Percentiles rank a stretch among this genome's conserved stretches.
Conservation (phyloP, 169 alveolate genomes). For the Fabrea salina region DNA sequence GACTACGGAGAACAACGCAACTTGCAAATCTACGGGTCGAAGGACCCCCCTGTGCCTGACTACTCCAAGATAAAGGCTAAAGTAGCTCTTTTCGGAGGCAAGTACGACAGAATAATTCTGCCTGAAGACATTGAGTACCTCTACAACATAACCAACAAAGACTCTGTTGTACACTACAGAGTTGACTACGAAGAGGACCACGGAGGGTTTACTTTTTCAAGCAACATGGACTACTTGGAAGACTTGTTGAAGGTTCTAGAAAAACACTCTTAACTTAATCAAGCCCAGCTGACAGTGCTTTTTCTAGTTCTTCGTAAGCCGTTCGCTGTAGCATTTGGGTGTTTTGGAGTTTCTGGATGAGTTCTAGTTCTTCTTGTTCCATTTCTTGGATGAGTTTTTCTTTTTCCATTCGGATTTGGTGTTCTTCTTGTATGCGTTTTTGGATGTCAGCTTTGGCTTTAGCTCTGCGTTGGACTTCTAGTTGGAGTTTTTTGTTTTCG, state of each 20-base stretch:
- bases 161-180: neutral
- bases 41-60: conserved; percentile 27
- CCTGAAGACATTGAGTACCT: neutral
- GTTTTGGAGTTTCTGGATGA: conserved; percentile 8
- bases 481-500: neutral
- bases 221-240: neutral
- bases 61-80: conserved; percentile 7
- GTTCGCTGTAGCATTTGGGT: conserved; percentile 12
- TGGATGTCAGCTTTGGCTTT: neutral
- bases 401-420: neutral
- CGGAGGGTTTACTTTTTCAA: neutral
- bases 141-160: neutral
- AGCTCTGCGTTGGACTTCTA: neutral
- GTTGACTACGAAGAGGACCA: neutral
- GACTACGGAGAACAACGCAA: conserved; percentile 44
- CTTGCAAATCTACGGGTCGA: conserved; percentile 27
- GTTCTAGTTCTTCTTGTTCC: conserved; percentile 31
- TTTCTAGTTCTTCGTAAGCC: conserved; percentile 19
- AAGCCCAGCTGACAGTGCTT: neutral
- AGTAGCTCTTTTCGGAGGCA: conserved; percentile 10
- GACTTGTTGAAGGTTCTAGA: neutral
- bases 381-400: conserved; percentile 12
- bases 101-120: neutral
- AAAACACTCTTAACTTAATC: too few relatives aligned
- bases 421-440: conserved; percentile 8